Conservation (phyloP, 192 early-diverging fungal genomes). For the Geranomyces variabilis region DNA sequence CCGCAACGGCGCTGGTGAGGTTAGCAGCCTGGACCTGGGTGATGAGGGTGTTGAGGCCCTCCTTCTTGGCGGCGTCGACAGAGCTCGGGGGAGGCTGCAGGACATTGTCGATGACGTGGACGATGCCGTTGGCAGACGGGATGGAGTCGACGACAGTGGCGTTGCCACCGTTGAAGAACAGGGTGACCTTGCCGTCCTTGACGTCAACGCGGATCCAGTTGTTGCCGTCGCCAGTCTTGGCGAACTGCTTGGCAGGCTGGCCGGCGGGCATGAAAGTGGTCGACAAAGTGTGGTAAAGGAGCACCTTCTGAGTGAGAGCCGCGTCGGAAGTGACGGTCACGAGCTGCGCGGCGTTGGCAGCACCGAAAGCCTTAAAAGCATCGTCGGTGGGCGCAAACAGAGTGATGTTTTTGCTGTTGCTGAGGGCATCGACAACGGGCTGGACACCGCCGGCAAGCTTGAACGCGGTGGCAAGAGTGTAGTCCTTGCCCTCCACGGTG, state of each 20-base stretch:
- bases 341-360: background rate
- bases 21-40: conserved; percentile 17
- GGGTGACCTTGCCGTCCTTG: conserved; percentile 3
- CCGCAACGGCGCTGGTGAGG: conserved; percentile 32
- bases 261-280: conserved; percentile 7
- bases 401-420: conserved; percentile 10
- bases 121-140: conserved; percentile 45
- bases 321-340: background rate
- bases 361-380: conserved; percentile 11
- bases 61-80: conserved; percentile 3
- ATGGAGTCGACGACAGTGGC: conserved; percentile 32
- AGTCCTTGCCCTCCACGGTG: background rate
- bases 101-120: conserved; percentile 53
- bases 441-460: conserved; percentile 1
- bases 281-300: conserved; percentile 19
- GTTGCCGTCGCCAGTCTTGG: conserved; percentile 6
- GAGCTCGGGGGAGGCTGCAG: conserved; percentile 41
- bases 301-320: background rate
- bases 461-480: conserved; percentile 9
- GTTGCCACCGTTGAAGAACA: conserved; percentile 12
- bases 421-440: conserved; percentile 2
- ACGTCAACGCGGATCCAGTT: conserved; percentile 13
- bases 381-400: conserved; percentile 19
- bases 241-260: background rate
- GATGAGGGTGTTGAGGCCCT: conserved; percentile 33